A percentile compares a stretch with the other conserved stretches of the same genome.
phyloP scores from a whole-genome alignment of 2,329 filamentous ascomycete genomes.

The Talaromyces sp. region DNA sequence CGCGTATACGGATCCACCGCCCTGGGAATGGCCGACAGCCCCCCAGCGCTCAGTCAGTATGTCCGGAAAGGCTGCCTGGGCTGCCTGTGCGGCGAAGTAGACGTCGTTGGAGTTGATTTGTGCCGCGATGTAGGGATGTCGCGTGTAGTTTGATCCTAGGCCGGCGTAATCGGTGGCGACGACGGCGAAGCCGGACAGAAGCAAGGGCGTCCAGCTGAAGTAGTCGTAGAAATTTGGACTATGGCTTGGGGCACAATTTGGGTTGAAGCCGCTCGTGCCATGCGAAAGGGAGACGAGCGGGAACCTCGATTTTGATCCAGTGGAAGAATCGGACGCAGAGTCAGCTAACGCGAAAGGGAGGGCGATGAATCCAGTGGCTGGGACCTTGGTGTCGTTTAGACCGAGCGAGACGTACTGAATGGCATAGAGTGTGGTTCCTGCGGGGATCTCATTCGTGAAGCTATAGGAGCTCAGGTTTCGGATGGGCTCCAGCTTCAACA shows the following conservation, averaged over 20 bases:
- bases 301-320: not conserved
- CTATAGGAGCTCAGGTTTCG: not conserved
- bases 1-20: constrained; percentile 12
- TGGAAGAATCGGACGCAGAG: not conserved
- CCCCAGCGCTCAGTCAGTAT: constrained; percentile 11
- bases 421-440: not conserved
- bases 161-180: constrained; percentile 9
- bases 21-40: constrained; percentile 13
- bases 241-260: constrained; percentile 8
- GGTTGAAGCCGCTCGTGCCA: constrained; percentile 11
- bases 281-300: constrained; percentile 11
- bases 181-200: constrained; percentile 4
- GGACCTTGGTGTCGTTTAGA: not conserved
- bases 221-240: constrained; percentile 11
- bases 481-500: not conserved
- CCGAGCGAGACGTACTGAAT: not conserved
- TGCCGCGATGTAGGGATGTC: constrained; percentile 10
- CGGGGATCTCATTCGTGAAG: not conserved
- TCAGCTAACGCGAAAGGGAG: not conserved
- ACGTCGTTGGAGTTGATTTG: not conserved
- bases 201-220: constrained; percentile 7
- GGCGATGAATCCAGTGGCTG: not conserved
- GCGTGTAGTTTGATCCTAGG: constrained; percentile 10
- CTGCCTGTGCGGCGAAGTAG: not conserved
- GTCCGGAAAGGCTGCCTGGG: not conserved